Evolutionary conservation across 805 yeast genomes (phyloP).

Genomic region (Candida tammaniensis): DNA sequence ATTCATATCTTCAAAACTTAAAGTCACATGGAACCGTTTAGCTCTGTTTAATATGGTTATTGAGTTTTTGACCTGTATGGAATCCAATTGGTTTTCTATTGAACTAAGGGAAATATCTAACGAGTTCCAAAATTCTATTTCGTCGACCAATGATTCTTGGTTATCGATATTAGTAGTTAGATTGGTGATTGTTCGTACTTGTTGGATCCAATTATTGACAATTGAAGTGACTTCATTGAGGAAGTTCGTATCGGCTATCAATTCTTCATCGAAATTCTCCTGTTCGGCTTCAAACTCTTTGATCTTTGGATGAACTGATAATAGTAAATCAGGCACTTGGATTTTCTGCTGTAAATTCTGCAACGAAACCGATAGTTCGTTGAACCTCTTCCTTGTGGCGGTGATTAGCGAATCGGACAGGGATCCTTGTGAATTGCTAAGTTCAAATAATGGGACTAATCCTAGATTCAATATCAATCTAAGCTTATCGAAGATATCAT

Average conservation of each 20-base stretch:
- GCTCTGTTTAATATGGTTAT: slow-evolving; percentile 62
- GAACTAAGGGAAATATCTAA: slow-evolving; percentile 59
- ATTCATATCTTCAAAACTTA: slow-evolving; percentile 70
- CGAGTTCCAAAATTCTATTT: slow-evolving; percentile 74
- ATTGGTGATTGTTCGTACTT: slow-evolving; percentile 55
- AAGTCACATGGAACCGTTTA: slow-evolving; percentile 76
- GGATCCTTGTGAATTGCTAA: slow-evolving; percentile 24
- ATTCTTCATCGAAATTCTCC: slow-evolving; percentile 33
- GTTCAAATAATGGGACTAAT: slow-evolving; percentile 66
- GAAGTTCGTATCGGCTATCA: slow-evolving; percentile 49
- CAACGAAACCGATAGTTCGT: slow-evolving; percentile 65
- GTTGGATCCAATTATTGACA: slow-evolving; percentile 73
- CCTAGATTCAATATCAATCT: slow-evolving; percentile 60
- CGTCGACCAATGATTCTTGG: slow-evolving; percentile 57
- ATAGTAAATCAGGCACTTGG: slow-evolving; percentile 61
- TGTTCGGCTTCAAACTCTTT: slow-evolving; percentile 11
- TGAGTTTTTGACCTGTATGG: slow-evolving; percentile 53
- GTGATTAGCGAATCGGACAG: slow-evolving; percentile 28
- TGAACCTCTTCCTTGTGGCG: slow-evolving; percentile 56
- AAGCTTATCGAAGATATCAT: slow-evolving; percentile 48
- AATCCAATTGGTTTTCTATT: slow-evolving; percentile 55
- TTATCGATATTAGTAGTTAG: slow-evolving; percentile 51
- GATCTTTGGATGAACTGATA: slow-evolving; percentile 52
- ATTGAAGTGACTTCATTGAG: slow-evolving; percentile 67
- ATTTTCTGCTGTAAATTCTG: slow-evolving; percentile 66